Conservation (phyloP, 2,329 filamentous ascomycete species). For the Scorias spongiosa region DNA sequence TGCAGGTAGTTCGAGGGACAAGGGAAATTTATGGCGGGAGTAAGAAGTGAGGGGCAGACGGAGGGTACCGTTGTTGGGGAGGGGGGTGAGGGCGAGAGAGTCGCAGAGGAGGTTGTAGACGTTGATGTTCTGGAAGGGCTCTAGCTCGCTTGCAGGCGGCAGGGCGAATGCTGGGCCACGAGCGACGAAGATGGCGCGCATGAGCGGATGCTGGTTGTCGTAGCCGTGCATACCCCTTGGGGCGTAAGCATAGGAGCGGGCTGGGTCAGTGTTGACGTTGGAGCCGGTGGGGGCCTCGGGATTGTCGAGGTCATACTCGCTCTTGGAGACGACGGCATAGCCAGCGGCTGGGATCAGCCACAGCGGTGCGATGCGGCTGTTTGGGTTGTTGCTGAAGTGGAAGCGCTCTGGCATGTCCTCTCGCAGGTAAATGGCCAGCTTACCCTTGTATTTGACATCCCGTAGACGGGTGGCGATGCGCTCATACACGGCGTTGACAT, state of each 20-base stretch:
- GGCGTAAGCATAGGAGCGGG: constrained; percentile 38
- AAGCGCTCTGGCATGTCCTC: constrained; percentile 88
- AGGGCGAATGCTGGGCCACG: constrained; percentile 87
- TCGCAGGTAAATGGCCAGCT: constrained; percentile 74
- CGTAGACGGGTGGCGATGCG: constrained; percentile 35
- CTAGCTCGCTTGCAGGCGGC: constrained; percentile 60
- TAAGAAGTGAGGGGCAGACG: constrained; percentile 51
- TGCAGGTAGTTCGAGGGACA: constrained; percentile 33
- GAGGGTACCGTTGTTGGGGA: constrained; percentile 68
- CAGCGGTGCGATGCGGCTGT: constrained; percentile 65
- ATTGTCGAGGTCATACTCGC: constrained; percentile 60
- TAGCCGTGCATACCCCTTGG: constrained; percentile 86
- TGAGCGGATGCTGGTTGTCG: constrained; percentile 84
- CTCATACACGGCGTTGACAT: constrained; percentile 50
- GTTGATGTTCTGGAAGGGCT: constrained; percentile 81
- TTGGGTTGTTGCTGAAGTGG: constrained; percentile 70
- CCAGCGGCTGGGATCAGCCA: constrained; percentile 90
- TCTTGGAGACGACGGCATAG: constrained; percentile 74
- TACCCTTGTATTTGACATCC: constrained; percentile 45
- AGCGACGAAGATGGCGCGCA: constrained; percentile 91
- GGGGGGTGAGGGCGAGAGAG: constrained; percentile 56
- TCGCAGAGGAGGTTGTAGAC: constrained; percentile 94
- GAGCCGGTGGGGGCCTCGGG: constrained; percentile 37
- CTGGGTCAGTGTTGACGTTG: not conserved
- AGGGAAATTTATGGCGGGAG: constrained; percentile 37